phyloP scores from a whole-genome alignment of 345 rosid species.

The Arabis hirsuta region DNA sequence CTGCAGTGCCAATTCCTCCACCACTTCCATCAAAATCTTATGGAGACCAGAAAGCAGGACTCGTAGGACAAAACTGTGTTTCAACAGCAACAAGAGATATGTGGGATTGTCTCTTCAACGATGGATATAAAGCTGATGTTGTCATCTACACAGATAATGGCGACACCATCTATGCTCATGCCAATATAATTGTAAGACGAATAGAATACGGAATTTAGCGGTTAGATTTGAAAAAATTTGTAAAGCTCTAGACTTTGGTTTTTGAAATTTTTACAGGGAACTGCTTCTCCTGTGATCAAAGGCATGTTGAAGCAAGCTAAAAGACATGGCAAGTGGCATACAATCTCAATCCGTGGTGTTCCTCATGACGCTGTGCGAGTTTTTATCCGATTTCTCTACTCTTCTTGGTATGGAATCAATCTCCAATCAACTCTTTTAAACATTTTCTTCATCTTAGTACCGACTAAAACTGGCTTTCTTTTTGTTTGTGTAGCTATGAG shows the following conservation, averaged over 20 bases:
- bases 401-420: slow-evolving; percentile 60
- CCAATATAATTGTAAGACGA: slow-evolving; percentile 75
- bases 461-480: slow-evolving; percentile 31
- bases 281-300: slow-evolving; percentile 77
- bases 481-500: slow-evolving; percentile 62
- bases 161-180: slow-evolving; percentile 67
- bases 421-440: neutral
- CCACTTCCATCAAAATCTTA: slow-evolving; percentile 46
- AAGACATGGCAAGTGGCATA: slow-evolving; percentile 48
- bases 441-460: neutral
- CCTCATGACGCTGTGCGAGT: slow-evolving; percentile 70
- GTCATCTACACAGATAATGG: slow-evolving; percentile 56
- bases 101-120: slow-evolving; percentile 80
- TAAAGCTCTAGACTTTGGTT: slow-evolving; percentile 5
- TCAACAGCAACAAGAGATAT: slow-evolving; percentile 50
- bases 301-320: slow-evolving; percentile 74
- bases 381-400: slow-evolving; percentile 80
- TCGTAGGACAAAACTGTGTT: slow-evolving; percentile 39
- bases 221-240: neutral
- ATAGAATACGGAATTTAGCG: neutral
- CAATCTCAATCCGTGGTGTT: slow-evolving; percentile 72
- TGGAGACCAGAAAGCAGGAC: slow-evolving; percentile 29
- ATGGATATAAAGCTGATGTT: slow-evolving; percentile 77
- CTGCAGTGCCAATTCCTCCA: slow-evolving; percentile 66
- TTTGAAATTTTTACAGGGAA: slow-evolving; percentile 55